Conservation (phyloP, 129 eudicot species). For the Tagetes patula region DNA sequence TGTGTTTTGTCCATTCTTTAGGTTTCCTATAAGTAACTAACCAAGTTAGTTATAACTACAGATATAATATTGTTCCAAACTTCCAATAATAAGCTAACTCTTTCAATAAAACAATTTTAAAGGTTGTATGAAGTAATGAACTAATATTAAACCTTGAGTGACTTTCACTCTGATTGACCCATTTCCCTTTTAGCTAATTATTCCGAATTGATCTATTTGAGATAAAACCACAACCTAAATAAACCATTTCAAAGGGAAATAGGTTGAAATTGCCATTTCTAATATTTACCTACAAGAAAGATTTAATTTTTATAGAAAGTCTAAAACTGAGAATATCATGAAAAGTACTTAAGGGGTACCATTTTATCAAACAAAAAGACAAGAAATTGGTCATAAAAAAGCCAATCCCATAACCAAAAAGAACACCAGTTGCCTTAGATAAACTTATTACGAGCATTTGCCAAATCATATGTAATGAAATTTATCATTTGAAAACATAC, state of each 20-base stretch:
- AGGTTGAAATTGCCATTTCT: background rate
- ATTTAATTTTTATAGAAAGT: background rate
- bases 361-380: slow-evolving; percentile 13
- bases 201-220: background rate
- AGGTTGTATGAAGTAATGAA: background rate
- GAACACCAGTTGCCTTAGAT: background rate
- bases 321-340: background rate
- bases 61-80: too few species aligned
- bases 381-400: slow-evolving; percentile 1
- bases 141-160: background rate
- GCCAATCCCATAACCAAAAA: background rate
- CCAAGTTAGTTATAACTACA: background rate
- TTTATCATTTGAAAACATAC: slow-evolving; percentile 5
- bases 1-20: background rate
- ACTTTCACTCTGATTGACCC: background rate
- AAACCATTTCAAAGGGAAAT: background rate
- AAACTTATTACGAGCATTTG: background rate
- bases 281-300: slow-evolving; percentile 21
- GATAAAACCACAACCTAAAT: background rate
- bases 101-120: background rate
- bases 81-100: background rate
- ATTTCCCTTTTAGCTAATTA: slow-evolving; percentile 9
- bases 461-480: slow-evolving; percentile 7
- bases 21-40: background rate
- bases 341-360: slow-evolving; percentile 11